Evolutionary conservation across 331 rosid genomes (phyloP), one percentile per base, ranked within the genome.

Genomic region (Prunus yedoensis): DNA sequence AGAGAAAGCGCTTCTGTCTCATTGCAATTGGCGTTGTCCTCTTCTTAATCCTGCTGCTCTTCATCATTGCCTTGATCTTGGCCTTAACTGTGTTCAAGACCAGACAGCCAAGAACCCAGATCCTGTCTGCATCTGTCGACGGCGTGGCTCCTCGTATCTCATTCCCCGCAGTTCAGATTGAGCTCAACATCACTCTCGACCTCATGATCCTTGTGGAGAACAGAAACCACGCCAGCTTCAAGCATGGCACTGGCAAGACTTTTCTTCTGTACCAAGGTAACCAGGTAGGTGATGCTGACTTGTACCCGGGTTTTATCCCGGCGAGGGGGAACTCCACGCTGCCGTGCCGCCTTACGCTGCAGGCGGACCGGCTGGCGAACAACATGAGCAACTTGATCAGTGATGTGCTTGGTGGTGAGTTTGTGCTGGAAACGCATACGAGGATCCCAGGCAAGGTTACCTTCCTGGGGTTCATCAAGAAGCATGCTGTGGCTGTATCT

Each of bases 401-500:
- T 17, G 96, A 86, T 46, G 64, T 88, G 0, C 0, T 84, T 27
- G 68, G 71, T 18, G 94, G 96, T 4, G 47, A 89, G 51, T 61
- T 91, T 1, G 72, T 78, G 1, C 0, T 91, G 66, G 81, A 73
- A 35, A 25, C 91, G 0, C 59, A 62, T 43, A 71, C 92, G 11
- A 56, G 25, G 50, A 70, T 91, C 68, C 94, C 93, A 8, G 97
- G 94, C 0, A 86, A 23, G 76, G 66, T 88, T 21, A 52, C 78
- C 16, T 73, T 86, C 56, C 84, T 91, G n/a, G 94, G 94, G 11
- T 35, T 91, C 45, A 78, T 87, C n/a, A 89, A 73, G 70, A 89
- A 79, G 50, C 91, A 91, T 64, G 80, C 59, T 14, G 78, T 80
- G 8, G 90, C 92, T 1, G 13, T 41, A 23, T 89, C 94, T 3